phyloP scores from a whole-genome alignment of 2,329 filamentous ascomycete species.

The Cercospora sp. region DNA sequence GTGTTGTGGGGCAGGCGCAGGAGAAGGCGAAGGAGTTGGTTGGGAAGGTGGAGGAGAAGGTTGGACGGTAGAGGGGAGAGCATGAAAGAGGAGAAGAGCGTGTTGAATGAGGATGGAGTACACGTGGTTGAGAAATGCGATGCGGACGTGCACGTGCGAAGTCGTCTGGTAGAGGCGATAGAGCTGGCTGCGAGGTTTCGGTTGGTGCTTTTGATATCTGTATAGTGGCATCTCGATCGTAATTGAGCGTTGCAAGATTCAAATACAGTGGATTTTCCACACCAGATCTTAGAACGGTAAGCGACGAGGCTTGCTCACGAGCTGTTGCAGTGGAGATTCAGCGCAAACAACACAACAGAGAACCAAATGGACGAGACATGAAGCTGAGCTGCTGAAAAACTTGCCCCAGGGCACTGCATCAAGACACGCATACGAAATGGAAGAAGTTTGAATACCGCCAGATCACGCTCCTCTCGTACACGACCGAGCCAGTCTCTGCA shows the following conservation, averaged over 20 bases:
- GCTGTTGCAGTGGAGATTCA: background rate
- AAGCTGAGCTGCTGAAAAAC: background rate
- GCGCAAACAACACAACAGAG: background rate
- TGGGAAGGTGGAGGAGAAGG: constrained; percentile 16
- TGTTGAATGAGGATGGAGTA: no score
- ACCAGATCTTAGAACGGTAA: background rate
- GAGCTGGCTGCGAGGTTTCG: background rate
- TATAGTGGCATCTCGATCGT: constrained; percentile 10
- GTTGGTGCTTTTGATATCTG: constrained; percentile 3
- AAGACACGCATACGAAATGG: background rate
- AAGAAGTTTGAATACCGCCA: background rate
- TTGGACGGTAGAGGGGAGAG: background rate
- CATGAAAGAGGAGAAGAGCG: background rate
- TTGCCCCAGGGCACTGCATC: background rate
- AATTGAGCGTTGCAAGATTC: constrained; percentile 10
- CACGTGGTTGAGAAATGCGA: no score
- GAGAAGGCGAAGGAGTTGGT: constrained; percentile 33
- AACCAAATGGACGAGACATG: background rate
- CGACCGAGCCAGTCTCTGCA: background rate
- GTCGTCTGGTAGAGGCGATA: background rate
- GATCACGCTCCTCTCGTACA: background rate
- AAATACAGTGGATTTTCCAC: background rate
- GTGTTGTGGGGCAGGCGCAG: constrained; percentile 30
- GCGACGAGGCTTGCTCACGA: background rate
- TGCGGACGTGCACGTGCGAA: background rate